A percentile compares a stretch with the other conserved stretches of the same genome.
Conservation (phyloP, 495 filamentous ascomycete genomes). For the Penicillium ucsense region DNA sequence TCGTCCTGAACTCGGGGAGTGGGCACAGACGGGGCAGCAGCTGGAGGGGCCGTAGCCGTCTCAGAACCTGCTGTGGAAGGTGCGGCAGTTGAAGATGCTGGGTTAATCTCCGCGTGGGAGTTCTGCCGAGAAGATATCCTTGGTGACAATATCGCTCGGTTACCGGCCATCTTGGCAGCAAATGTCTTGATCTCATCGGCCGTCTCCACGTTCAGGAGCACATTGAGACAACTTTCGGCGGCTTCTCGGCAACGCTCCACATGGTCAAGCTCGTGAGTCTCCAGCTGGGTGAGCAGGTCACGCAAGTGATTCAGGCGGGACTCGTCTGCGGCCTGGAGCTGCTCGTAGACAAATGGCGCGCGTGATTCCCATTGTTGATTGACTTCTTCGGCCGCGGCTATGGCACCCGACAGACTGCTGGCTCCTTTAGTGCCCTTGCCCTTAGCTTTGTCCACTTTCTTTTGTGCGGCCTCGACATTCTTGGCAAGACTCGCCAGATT, state of each 20-base stretch:
- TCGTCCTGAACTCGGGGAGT: slow-evolving; percentile 41
- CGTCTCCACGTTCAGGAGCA: slow-evolving; percentile 79
- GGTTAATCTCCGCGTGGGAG: slow-evolving; percentile 11
- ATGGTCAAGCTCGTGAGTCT: slow-evolving; percentile 87
- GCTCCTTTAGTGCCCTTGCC: slow-evolving; percentile 72
- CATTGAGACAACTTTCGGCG: slow-evolving; percentile 74
- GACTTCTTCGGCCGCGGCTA: slow-evolving; percentile 64
- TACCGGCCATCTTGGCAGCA: slow-evolving; percentile 42
- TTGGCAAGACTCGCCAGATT: slow-evolving; percentile 75
- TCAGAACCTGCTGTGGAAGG: too few relatives aligned
- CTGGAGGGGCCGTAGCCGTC: slow-evolving; percentile 1
- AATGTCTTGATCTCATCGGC: slow-evolving; percentile 86
- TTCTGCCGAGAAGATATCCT: slow-evolving; percentile 9
- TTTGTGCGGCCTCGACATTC: slow-evolving; percentile 74
- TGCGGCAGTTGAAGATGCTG: slow-evolving; percentile 1
- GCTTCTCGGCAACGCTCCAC: slow-evolving; percentile 66
- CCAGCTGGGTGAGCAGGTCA: slow-evolving; percentile 82
- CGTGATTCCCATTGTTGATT: slow-evolving; percentile 88
- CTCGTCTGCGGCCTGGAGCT: slow-evolving; percentile 86
- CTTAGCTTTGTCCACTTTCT: slow-evolving; percentile 77
- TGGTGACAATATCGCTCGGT: slow-evolving; percentile 7
- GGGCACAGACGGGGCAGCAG: slow-evolving; percentile 25
- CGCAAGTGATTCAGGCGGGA: slow-evolving; percentile 81
- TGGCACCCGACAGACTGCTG: slow-evolving; percentile 69
- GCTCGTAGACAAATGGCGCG: slow-evolving; percentile 92